Base-by-base conservation (phyloP, 2,329 filamentous ascomycete genomes). In the Nemania bipapillata region DNA sequence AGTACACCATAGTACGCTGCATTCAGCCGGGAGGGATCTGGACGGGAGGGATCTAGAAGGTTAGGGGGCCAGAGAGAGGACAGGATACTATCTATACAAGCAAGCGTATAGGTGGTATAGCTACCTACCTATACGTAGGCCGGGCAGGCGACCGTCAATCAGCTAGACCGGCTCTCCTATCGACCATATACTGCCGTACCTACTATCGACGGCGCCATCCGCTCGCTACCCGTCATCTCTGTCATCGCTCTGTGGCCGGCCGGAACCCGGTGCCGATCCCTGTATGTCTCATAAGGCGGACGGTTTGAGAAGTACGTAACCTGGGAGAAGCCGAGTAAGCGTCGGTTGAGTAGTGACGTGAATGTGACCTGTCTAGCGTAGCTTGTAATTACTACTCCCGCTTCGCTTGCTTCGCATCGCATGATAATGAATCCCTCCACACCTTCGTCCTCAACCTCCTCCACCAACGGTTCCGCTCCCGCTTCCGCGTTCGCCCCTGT, bases 381-480 rank as follows among this genome's bases (percentile, higher is more conserved):
- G 55, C 45, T 35, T 3, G 30, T 37, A 47, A 32, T 53, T 50
- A 50, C 24, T 30, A 12, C 52, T 4, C 5, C 30, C 4, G 17
- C n/a, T 42, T 32, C 30, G 30, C 30, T 32, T 32, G 30, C 30
- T 4, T 50, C 12, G 7, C 35, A 9, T 50, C 12, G 7, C 35
- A 54, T 45, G 32, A 70, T 69, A 58, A 73, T 72, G 70, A 63
- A 65, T 57, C 64, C 70, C 47, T 68, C 70, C 59, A 62, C 58
- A 47, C 57, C 60, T 20, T 26, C 62, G 17, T 57, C 66, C 35
- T 59, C 66, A 11, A 24, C 63, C 52, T 42, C 30, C n/a, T n/a
- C 68, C 57, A 50, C 55, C 20, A 15, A 42, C 47, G 49, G 32
- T 49, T 45, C 63, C 40, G 22, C 56, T 68, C 45, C 73, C 64